phyloP scores from a whole-genome alignment of 352 stramenopile species.

The Phytophthora chlamydospora region DNA sequence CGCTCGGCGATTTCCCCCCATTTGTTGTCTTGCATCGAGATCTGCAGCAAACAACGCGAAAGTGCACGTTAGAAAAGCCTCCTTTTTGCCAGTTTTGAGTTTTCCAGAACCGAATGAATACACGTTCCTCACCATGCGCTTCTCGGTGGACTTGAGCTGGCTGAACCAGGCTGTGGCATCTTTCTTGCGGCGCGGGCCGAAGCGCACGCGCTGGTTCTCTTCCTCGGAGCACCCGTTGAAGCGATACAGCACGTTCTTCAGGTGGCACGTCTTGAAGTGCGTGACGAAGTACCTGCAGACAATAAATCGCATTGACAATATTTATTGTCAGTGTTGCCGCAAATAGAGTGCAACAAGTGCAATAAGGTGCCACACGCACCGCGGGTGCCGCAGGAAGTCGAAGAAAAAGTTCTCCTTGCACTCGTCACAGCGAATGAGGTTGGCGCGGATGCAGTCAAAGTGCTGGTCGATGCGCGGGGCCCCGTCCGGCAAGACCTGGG shows the following conservation, averaged over 20 bases:
- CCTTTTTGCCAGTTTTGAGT: too few relatives aligned
- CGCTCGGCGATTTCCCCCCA: constrained; percentile 81
- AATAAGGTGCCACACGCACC: constrained; percentile 32
- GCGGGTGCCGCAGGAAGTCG: constrained; percentile 74
- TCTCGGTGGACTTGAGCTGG: constrained; percentile 87
- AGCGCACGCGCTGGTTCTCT: constrained; percentile 75
- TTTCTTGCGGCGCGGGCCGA: constrained; percentile 71
- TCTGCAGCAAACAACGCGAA: constrained; percentile 34
- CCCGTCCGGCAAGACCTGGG: constrained; percentile 1
- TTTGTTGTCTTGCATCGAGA: constrained; percentile 88
- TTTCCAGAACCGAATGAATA: constrained; percentile 5
- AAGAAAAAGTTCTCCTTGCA: constrained; percentile 87
- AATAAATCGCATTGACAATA: constrained; percentile 12
- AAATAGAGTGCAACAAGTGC: neutral
- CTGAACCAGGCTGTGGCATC: constrained; percentile 75
- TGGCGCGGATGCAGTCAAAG: constrained; percentile 64
- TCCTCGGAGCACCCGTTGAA: constrained; percentile 80
- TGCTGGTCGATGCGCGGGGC: constrained; percentile 57
- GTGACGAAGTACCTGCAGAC: constrained; percentile 72
- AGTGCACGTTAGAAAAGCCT: constrained; percentile 1
- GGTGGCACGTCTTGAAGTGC: constrained; percentile 81
- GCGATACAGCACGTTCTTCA: constrained; percentile 80
- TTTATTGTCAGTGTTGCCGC: constrained; percentile 1
- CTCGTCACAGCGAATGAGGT: constrained; percentile 82
- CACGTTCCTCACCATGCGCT: constrained; percentile 59